Conservation (phyloP, 2,329 filamentous ascomycete species). For the Fusarium poae region DNA sequence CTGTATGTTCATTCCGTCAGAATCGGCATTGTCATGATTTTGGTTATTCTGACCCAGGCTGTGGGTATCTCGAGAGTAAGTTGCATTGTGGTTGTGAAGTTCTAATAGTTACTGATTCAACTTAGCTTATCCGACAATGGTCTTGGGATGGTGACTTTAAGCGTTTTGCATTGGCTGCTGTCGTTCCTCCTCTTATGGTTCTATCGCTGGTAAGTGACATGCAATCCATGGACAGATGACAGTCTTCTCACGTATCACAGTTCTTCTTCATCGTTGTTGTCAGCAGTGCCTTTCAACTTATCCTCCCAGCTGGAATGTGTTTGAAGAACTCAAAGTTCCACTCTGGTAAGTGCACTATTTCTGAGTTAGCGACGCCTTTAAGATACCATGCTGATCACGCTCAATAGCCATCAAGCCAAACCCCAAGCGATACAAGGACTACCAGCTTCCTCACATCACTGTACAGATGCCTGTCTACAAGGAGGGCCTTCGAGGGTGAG, state of each 20-base stretch:
- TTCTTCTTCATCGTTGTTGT: conserved; percentile 50
- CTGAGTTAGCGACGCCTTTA: fast-evolving
- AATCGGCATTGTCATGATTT: conserved; percentile 47
- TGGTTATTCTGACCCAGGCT: conserved; percentile 46
- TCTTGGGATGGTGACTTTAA: conserved; percentile 42
- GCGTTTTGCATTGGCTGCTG: conserved; percentile 37
- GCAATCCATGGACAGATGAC: fast-evolving
- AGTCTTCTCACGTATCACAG: neutral
- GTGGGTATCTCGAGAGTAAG: conserved; percentile 46
- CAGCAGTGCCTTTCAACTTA: conserved; percentile 44
- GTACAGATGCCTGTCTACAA: conserved; percentile 64
- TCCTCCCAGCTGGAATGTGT: conserved; percentile 46
- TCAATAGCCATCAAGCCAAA: conserved; percentile 46
- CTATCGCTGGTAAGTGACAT: conserved; percentile 31
- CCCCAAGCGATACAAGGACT: conserved; percentile 44
- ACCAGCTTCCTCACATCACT: conserved; percentile 60
- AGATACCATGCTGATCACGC: fast-evolving
- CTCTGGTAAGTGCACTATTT: conserved; percentile 27
- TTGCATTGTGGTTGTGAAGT: fast-evolving
- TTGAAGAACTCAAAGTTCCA: conserved; percentile 47
- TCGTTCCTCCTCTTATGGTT: conserved; percentile 38
- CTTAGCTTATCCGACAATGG: conserved; percentile 37
- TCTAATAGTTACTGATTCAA: fast-evolving
- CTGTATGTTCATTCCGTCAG: conserved; percentile 44
- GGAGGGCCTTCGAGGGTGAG: conserved; percentile 45